These are phyloP conservation scores for Ceratorhiza oryzae-sativae DNA, from an alignment of 1,284 basidiomycete species.

Conservation along the genomic window DNA sequence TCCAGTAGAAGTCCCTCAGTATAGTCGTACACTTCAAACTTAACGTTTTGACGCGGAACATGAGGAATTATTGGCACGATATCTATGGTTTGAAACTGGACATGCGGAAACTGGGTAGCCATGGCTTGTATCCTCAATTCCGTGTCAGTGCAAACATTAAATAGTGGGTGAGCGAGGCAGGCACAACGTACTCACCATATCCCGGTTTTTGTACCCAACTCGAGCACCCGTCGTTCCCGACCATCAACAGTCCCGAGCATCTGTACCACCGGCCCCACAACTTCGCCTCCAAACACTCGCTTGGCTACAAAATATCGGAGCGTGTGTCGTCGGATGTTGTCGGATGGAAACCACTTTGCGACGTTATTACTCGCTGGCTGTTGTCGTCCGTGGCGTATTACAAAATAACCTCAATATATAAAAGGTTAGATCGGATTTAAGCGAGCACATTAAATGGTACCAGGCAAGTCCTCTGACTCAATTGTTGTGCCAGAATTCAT, in stretches of 20 bases:
- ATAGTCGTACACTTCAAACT: slow-evolving; percentile 18
- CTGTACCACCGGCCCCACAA: neutral
- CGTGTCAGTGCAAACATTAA: too few relatives aligned
- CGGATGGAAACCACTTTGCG: slow-evolving; percentile 18
- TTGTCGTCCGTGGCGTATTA: slow-evolving; percentile 18
- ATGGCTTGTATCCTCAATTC: slow-evolving; percentile 15
- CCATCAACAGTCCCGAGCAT: neutral
- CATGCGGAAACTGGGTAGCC: slow-evolving; percentile 7
- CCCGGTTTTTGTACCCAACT: neutral
- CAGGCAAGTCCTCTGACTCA: too few relatives aligned
- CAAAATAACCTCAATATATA: slow-evolving; percentile 2
- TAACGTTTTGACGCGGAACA: neutral
- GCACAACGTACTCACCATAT: neutral
- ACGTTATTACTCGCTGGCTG: slow-evolving; percentile 11
- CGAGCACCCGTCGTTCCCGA: neutral
- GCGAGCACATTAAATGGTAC: too few relatives aligned
- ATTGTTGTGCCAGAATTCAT: too few relatives aligned
- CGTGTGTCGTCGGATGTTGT: slow-evolving; percentile 11
- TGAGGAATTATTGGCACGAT: neutral
- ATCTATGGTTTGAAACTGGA: slow-evolving; percentile 3
- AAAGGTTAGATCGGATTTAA: too few relatives aligned
- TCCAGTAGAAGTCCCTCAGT: neutral
- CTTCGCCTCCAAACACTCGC: neutral
- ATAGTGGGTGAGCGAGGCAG: too few relatives aligned
- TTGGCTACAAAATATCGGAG: neutral